Evolutionary conservation across 192 early-diverging fungal species (phyloP), one percentile per base, ranked within the genome.

Genomic region (Paraglomus brasilianum): DNA sequence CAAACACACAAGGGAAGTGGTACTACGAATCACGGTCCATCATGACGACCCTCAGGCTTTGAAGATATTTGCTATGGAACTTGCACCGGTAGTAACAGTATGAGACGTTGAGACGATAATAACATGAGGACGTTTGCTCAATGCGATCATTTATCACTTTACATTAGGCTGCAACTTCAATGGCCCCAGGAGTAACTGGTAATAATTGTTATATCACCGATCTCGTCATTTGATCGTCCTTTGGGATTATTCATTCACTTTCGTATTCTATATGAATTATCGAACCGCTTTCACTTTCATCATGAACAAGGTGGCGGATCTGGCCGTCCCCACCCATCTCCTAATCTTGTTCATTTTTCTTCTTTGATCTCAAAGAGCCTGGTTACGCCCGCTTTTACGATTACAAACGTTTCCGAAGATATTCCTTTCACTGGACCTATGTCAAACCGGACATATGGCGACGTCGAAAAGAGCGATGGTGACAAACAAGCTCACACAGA

Each of bases 281-380:
- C n/a, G 80, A 17, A 81, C 76, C 49, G 77, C 80, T 14, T 74
- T 76, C 0, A 65, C 73, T 38, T 75, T 79, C 67, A 46, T 42
- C 46, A 53, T 66, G 24, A 51, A 66, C 73, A 69, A 56, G 76
- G 84, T 39, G 81, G 78, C 38, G 85, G 81, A 49, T 62, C 77
- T 3, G 84, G 82, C 24, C 81, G 87, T 13, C 85, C 87, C 30
- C 75, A 77, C 8, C 81, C 87, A 17, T 74, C 81, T 8, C 84
- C 80, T 3, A 84, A 86, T 55, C 71, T 88, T 66, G 81, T 83
- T 8, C 87, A 88, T 64, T 86, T 87, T 69, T 84, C 85, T 8
- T 69, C 78, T 40, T 62, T 88, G 45, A 69, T 87, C 8, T 80
- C 85, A 43, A 88, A 88, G 57, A 19, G 36, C 1, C 57, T 56